Conservation (phyloP, 805 yeast genomes). For the Zygotorulaspora chibaensis region DNA sequence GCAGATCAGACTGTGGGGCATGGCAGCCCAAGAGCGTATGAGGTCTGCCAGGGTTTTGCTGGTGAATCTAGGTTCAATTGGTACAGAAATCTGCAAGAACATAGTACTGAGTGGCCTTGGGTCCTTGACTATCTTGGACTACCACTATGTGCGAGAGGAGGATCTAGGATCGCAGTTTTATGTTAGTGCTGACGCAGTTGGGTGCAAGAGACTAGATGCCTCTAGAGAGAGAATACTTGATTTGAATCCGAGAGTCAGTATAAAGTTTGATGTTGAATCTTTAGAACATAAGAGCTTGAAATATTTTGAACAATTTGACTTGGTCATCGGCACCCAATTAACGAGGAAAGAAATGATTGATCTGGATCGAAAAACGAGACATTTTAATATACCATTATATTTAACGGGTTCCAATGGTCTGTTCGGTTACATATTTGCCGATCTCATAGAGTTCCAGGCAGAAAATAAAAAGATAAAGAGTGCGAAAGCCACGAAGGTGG, state of each 20-base stretch:
- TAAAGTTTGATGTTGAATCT: constrained; percentile 41
- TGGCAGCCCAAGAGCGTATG: constrained; percentile 79
- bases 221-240: constrained; percentile 57
- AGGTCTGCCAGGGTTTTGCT: constrained; percentile 67
- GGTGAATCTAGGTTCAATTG: constrained; percentile 70
- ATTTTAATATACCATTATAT: constrained; percentile 59
- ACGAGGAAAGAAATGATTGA: constrained; percentile 37
- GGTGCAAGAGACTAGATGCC: constrained; percentile 50
- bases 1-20: constrained; percentile 93
- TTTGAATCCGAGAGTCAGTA: constrained; percentile 72
- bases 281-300: constrained; percentile 23
- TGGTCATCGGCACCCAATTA: constrained; percentile 74
- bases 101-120: constrained; percentile 87
- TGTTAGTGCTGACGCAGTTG: constrained; percentile 52
- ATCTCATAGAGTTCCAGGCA: constrained; percentile 62
- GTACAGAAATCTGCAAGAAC: constrained; percentile 80
- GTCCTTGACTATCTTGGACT: constrained; percentile 64
- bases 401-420: constrained; percentile 69
- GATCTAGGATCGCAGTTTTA: constrained; percentile 78
- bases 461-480: constrained; percentile 49
- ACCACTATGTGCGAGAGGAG: constrained; percentile 46
- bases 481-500: constrained; percentile 46
- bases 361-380: constrained; percentile 56
- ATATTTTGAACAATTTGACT: constrained; percentile 54
- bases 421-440: constrained; percentile 77